Percentiles rank a stretch among this genome's conserved stretches.
Conservation (phyloP, 2,329 filamentous ascomycete genomes). For the Colletotrichum simmondsii region DNA sequence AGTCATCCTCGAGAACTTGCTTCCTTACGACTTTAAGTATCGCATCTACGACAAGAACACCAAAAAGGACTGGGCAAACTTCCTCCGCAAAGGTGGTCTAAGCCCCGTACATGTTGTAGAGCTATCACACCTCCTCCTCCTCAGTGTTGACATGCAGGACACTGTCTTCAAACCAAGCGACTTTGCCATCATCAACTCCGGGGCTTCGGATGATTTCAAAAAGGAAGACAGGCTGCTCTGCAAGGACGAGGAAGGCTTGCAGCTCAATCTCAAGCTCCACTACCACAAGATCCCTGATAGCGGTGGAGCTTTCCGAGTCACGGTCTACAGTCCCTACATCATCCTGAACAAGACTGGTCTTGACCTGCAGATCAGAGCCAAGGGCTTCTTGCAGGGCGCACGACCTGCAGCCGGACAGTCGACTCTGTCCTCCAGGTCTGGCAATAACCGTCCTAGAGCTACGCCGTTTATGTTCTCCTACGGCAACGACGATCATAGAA, state of each 20-base stretch:
- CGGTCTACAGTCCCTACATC: conserved; percentile 94
- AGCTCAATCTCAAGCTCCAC: conserved; percentile 85
- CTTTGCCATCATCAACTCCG: conserved; percentile 96
- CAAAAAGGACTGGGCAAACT: conserved; percentile 99
- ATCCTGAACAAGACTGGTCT: conserved; percentile 95
- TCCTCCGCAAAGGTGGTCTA: conserved; percentile 93
- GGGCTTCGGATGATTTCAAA: conserved; percentile 86
- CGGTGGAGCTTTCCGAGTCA: conserved; percentile 95
- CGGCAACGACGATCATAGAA: conserved; percentile 87
- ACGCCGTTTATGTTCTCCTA: conserved; percentile 97
- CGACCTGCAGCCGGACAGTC: conserved; percentile 86
- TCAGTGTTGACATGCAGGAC: conserved; percentile 97
- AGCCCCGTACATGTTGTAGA: conserved; percentile 98
- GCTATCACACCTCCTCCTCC: conserved; percentile 88
- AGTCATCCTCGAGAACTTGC: conserved; percentile 90
- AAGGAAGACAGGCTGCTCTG: conserved; percentile 83
- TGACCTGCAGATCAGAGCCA: conserved; percentile 87
- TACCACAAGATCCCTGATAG: conserved; percentile 92
- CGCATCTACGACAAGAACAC: conserved; percentile 99
- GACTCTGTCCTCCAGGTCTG: conserved; percentile 59
- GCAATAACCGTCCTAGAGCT: conserved; percentile 74
- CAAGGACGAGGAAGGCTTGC: conserved; percentile 85
- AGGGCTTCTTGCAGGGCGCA: conserved; percentile 86
- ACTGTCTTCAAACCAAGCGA: conserved; percentile 95
- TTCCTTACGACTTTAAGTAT: conserved; percentile 99